Evolutionary conservation across 192 early-diverging fungal species (phyloP).

Genomic region (Umbelopsis sp.): DNA sequence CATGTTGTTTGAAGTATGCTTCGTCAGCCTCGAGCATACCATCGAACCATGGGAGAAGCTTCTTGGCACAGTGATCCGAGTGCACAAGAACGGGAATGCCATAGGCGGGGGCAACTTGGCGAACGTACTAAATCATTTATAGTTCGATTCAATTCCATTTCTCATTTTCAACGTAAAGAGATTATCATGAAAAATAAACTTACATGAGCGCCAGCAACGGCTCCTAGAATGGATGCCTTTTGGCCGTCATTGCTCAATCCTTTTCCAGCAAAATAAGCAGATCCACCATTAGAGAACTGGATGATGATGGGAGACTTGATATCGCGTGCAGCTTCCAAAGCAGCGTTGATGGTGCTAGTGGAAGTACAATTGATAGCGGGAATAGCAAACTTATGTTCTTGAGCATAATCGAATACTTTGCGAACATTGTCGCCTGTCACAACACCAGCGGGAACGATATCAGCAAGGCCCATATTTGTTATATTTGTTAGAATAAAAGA

Average conservation of each 20-base stretch:
- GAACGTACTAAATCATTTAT: slow-evolving; percentile 29
- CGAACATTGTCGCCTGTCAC: slow-evolving; percentile 89
- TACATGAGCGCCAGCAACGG: slow-evolving; percentile 92
- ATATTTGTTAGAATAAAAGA: background rate
- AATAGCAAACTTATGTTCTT: slow-evolving; percentile 88
- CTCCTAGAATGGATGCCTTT: slow-evolving; percentile 86
- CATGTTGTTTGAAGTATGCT: slow-evolving; percentile 89
- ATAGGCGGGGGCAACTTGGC: slow-evolving; percentile 36
- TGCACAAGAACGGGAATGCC: slow-evolving; percentile 73
- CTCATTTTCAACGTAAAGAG: background rate
- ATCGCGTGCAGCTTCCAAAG: slow-evolving; percentile 93
- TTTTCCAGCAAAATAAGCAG: slow-evolving; percentile 93
- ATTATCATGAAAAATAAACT: slow-evolving; percentile 33
- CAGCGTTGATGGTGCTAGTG: slow-evolving; percentile 89
- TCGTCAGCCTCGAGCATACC: slow-evolving; percentile 90
- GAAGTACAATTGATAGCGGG: slow-evolving; percentile 97
- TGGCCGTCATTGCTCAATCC: slow-evolving; percentile 88
- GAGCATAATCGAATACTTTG: slow-evolving; percentile 60
- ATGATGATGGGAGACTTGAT: slow-evolving; percentile 92
- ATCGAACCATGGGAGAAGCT: slow-evolving; percentile 72
- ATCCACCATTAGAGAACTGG: slow-evolving; percentile 95
- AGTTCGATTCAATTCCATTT: background rate
- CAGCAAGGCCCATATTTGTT: slow-evolving; percentile 68
- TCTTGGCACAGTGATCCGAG: slow-evolving; percentile 97
- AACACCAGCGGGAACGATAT: slow-evolving; percentile 84